A percentile compares a stretch with the other conserved stretches of the same genome.
Evolutionary conservation across 2,329 filamentous ascomycete species (phyloP).

Genomic region (Macrophomina phaseolina): DNA sequence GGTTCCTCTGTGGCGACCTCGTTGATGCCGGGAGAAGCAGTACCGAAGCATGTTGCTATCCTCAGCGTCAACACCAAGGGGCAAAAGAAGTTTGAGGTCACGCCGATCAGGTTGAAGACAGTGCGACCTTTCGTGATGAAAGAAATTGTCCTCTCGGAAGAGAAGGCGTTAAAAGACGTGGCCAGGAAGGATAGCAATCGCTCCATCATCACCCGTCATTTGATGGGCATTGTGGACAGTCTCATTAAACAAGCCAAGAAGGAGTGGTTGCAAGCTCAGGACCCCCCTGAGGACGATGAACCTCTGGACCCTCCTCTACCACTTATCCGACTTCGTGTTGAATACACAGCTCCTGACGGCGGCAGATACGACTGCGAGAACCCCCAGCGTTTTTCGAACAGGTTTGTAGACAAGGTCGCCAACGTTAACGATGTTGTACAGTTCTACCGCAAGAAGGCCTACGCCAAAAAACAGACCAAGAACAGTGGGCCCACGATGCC

Average conservation of each 20-base stretch:
- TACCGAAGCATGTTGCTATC: slow-evolving; percentile 88
- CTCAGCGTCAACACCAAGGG: slow-evolving; percentile 82
- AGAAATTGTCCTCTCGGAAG: slow-evolving; percentile 78
- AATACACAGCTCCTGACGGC: slow-evolving; percentile 84
- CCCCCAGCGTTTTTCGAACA: slow-evolving; percentile 92
- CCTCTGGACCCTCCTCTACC: slow-evolving; percentile 74
- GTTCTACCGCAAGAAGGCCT: slow-evolving; percentile 88
- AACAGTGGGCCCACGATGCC: slow-evolving; percentile 61
- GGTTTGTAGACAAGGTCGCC: slow-evolving; percentile 87
- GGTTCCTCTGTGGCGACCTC: slow-evolving; percentile 97
- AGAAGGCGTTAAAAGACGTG: slow-evolving; percentile 76
- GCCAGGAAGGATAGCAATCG: slow-evolving; percentile 84
- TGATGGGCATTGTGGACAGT: slow-evolving; percentile 80
- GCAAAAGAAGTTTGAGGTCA: slow-evolving; percentile 78
- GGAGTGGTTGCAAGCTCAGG: slow-evolving; percentile 82
- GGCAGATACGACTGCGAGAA: slow-evolving; percentile 91
- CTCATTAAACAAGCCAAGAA: slow-evolving; percentile 84
- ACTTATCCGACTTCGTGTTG: slow-evolving; percentile 86
- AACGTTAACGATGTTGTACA: slow-evolving; percentile 94
- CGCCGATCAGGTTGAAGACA: slow-evolving; percentile 82
- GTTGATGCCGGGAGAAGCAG: slow-evolving; percentile 85
- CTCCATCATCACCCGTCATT: slow-evolving; percentile 74
- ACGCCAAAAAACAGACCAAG: slow-evolving; percentile 52
- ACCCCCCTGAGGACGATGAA: slow-evolving; percentile 58
- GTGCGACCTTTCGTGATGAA: slow-evolving; percentile 89